These are phyloP conservation scores for Penicillium rolfsii DNA, from an alignment of 2,329 filamentous ascomycete species.

Conservation along the genomic window DNA sequence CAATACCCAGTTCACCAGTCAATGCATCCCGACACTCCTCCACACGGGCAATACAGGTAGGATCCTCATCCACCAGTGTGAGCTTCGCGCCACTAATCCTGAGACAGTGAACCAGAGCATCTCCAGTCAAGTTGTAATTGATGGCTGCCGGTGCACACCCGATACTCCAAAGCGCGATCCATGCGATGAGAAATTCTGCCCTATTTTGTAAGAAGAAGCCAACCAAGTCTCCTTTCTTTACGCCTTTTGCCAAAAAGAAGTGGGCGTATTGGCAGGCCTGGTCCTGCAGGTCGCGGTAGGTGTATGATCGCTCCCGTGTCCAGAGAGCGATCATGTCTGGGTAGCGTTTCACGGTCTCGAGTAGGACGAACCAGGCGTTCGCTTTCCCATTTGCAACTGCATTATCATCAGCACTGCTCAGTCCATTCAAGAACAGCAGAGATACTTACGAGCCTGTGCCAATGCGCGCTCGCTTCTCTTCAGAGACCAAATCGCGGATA, in stretches of 20 bases:
- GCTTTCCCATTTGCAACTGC: constrained; percentile 56
- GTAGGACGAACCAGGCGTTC: constrained; percentile 69
- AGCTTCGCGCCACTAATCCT: constrained; percentile 60
- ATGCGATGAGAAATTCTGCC: constrained; percentile 67
- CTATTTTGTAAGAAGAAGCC: constrained; percentile 70
- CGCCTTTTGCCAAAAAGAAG: constrained; percentile 63
- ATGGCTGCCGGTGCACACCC: constrained; percentile 72
- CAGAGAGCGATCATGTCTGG: constrained; percentile 65
- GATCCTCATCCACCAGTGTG: constrained; percentile 62
- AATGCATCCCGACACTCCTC: constrained; percentile 55
- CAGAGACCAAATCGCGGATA: constrained; percentile 52
- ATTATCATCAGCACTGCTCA: constrained; percentile 1
- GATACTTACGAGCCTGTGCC: constrained; percentile 53
- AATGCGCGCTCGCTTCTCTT: constrained; percentile 51
- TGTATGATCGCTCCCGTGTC: constrained; percentile 65
- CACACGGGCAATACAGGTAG: constrained; percentile 59
- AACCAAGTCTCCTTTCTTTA: constrained; percentile 64
- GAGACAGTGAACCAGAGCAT: constrained; percentile 68
- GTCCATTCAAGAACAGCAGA: neutral
- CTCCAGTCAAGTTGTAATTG: constrained; percentile 68
- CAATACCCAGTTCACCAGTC: constrained; percentile 61
- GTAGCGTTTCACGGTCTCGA: constrained; percentile 56
- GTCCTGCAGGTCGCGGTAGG: constrained; percentile 60
- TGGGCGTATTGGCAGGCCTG: constrained; percentile 64
- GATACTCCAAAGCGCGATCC: constrained; percentile 67